Percentiles rank a stretch among this genome's conserved stretches.
Evolutionary conservation across 495 filamentous ascomycete genomes (phyloP).

Genomic region (Gamarada debralockiae): DNA sequence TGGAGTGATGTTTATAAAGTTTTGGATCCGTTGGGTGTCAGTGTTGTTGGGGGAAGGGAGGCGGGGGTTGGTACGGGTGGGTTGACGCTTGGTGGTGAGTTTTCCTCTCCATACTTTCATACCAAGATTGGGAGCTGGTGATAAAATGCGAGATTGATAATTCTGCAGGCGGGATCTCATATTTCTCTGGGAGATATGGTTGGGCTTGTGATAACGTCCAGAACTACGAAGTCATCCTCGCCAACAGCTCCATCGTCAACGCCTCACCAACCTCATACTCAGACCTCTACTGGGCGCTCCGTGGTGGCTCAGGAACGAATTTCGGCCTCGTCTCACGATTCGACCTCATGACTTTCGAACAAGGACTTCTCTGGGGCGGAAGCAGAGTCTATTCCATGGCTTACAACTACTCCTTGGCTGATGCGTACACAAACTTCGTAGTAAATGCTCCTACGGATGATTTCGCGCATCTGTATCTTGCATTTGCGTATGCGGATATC

Average conservation of each 20-base stretch:
- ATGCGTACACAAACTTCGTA: background rate
- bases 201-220: constrained; percentile 9
- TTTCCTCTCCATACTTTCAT: too few species aligned
- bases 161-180: constrained; percentile 17
- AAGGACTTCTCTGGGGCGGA: constrained; percentile 41
- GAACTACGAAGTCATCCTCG: constrained; percentile 38
- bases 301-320: constrained; percentile 47
- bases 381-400: background rate
- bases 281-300: constrained; percentile 52
- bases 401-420: background rate
- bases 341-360: constrained; percentile 37
- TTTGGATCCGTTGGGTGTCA: constrained; percentile 9
- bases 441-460: background rate
- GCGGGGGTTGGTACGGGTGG: constrained; percentile 14
- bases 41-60: constrained; percentile 18
- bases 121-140: too few species aligned
- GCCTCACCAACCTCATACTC: constrained; percentile 36
- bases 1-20: constrained; percentile 17
- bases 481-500: too few species aligned
- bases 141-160: constrained; percentile 20
- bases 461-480: background rate
- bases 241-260: constrained; percentile 42
- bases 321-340: constrained; percentile 51
- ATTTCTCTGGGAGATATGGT: constrained; percentile 18
- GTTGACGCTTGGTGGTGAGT: constrained; percentile 22